These are phyloP conservation scores for Suhomyces prunicola DNA, from an alignment of 805 yeast genomes.

Conservation along the genomic window DNA sequence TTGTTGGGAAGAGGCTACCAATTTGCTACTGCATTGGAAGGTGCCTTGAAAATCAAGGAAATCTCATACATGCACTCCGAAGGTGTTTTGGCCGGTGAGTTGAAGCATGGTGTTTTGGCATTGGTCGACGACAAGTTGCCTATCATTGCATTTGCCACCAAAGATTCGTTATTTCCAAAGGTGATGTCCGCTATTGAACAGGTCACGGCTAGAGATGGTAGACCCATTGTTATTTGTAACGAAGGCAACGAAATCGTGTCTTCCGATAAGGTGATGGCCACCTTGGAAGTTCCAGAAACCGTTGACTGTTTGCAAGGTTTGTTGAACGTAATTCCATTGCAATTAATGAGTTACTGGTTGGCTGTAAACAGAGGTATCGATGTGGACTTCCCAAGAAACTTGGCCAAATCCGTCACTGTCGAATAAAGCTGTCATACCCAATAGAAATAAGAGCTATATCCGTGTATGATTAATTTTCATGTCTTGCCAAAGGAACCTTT, in stretches of 20 bases:
- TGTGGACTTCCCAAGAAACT: slow-evolving; percentile 97
- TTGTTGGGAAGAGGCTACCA: slow-evolving; percentile 97
- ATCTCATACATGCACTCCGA: slow-evolving; percentile 98
- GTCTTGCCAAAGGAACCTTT: neutral
- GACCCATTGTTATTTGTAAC: slow-evolving; percentile 90
- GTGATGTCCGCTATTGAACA: slow-evolving; percentile 94
- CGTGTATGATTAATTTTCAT: neutral
- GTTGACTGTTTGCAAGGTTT: slow-evolving; percentile 98
- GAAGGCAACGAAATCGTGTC: slow-evolving; percentile 67
- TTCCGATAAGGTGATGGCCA: slow-evolving; percentile 56
- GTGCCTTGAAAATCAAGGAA: slow-evolving; percentile 97
- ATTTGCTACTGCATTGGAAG: slow-evolving; percentile 95
- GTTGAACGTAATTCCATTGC: slow-evolving; percentile 90
- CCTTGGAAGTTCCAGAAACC: slow-evolving; percentile 88
- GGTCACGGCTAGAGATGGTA: slow-evolving; percentile 95
- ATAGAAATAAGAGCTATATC: neutral
- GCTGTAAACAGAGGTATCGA: slow-evolving; percentile 93
- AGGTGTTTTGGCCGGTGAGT: slow-evolving; percentile 98
- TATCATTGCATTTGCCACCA: slow-evolving; percentile 91
- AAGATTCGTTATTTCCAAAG: slow-evolving; percentile 94
- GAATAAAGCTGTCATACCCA: slow-evolving; percentile 48
- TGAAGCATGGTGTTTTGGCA: slow-evolving; percentile 97
- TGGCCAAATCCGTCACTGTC: slow-evolving; percentile 97
- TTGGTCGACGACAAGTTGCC: slow-evolving; percentile 93
- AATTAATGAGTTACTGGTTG: slow-evolving; percentile 94